Conservation (phyloP, 2,329 filamentous ascomycete species). For the Sclerotinia subarctica region DNA sequence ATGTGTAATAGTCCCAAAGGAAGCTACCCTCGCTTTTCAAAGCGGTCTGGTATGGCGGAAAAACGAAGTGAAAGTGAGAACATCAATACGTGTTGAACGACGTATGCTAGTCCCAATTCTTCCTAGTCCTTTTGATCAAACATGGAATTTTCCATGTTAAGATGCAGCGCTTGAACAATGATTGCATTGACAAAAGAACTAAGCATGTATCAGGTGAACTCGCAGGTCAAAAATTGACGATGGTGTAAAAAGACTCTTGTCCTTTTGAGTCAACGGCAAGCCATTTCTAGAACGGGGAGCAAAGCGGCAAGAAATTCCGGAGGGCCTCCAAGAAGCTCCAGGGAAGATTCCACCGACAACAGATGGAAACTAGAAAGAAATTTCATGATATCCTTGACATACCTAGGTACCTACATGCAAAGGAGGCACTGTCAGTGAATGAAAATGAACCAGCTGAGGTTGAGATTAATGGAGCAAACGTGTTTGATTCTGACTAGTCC, state of each 20-base stretch:
- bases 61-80: background rate
- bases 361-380: background rate
- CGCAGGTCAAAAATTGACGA: background rate
- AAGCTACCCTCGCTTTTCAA: background rate
- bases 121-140: background rate
- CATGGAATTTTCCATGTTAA: background rate
- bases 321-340: background rate
- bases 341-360: background rate
- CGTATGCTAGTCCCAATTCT: background rate
- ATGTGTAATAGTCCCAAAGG: background rate
- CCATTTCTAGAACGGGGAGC: background rate
- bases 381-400: background rate
- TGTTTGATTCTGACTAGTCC: background rate
- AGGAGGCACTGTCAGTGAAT: background rate
- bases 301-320: background rate
- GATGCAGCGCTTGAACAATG: background rate
- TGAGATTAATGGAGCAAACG: background rate
- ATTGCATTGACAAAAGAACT: background rate
- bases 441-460: background rate
- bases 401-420: background rate
- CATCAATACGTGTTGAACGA: background rate
- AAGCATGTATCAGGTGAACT: background rate
- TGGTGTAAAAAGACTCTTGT: background rate
- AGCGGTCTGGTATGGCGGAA: background rate
- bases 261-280: slow-evolving; percentile 2